Evolutionary conservation across 768 basidiomycete genomes (phyloP).

Genomic region (Rhodotorula diobovata): DNA sequence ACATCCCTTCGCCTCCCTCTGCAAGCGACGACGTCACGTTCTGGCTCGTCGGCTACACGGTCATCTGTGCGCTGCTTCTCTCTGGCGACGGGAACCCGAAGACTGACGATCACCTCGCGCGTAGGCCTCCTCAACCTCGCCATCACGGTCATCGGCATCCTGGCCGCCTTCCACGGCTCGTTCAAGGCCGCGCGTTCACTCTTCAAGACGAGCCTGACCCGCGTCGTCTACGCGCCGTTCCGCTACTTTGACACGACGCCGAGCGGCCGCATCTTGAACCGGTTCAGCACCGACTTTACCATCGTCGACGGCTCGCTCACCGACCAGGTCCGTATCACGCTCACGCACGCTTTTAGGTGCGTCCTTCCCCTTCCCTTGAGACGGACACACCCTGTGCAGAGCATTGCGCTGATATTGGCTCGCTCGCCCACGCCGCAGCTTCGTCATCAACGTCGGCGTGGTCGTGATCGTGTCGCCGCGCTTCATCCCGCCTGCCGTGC

Average conservation of each 20-base stretch:
- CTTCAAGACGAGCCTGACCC: constrained; percentile 56
- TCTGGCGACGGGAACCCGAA: constrained; percentile 43
- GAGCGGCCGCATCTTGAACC: constrained; percentile 71
- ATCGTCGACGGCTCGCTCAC: constrained; percentile 23
- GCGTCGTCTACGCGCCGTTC: constrained; percentile 61
- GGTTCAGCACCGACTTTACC: constrained; percentile 69
- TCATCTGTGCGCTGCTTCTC: constrained; percentile 48
- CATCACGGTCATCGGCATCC: constrained; percentile 51
- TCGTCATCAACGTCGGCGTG: constrained; percentile 61
- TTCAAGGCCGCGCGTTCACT: constrained; percentile 59
- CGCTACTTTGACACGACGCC: constrained; percentile 72
- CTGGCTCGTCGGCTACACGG: constrained; percentile 63
- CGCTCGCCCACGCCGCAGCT: not conserved
- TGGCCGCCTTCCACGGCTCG: constrained; percentile 64
- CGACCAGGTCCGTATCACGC: constrained; percentile 24
- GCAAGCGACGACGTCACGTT: constrained; percentile 61
- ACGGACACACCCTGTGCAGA: too few species aligned
- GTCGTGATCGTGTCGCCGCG: constrained; percentile 61
- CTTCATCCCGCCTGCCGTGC: constrained; percentile 63
- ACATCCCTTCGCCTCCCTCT: constrained; percentile 34
- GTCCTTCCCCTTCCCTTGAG: constrained; percentile 39
- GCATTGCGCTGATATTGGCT: too few species aligned
- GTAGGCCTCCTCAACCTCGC: constrained; percentile 46
- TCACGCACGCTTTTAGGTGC: constrained; percentile 10
- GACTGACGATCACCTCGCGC: constrained; percentile 52